Conservation (phyloP, 2,329 filamentous ascomycete genomes). For the Chaetomium globosum region DNA sequence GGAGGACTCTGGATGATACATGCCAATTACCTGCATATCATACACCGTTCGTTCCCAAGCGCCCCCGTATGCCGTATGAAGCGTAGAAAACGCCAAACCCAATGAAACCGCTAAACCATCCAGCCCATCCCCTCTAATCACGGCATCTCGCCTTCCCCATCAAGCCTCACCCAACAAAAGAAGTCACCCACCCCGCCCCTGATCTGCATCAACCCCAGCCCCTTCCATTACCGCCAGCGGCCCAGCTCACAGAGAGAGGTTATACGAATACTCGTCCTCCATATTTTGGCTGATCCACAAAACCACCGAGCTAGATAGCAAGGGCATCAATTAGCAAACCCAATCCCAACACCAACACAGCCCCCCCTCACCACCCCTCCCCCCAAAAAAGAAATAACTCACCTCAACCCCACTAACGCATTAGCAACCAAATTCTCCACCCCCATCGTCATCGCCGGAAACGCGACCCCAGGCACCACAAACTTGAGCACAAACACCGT, state of each 20-base stretch:
- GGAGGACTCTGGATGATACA: constrained; percentile 2
- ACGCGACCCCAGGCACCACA: constrained; percentile 58
- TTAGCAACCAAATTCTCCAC: constrained; percentile 69
- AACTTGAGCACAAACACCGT: constrained; percentile 69
- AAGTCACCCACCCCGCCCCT: neutral
- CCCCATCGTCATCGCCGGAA: constrained; percentile 66
- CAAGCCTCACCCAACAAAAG: neutral
- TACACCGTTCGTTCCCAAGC: constrained; percentile 18
- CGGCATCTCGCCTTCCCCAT: neutral
- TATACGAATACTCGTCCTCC: constrained; percentile 72
- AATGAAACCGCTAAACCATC: constrained; percentile 6
- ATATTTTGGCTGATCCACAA: constrained; percentile 72
- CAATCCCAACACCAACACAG: neutral
- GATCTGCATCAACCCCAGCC: neutral
- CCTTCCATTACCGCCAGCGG: neutral
- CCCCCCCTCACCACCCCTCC: neutral
- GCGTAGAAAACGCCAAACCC: constrained; percentile 9
- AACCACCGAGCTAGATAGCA: constrained; percentile 58
- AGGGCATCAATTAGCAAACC: neutral
- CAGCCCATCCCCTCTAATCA: neutral
- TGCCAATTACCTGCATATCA: constrained; percentile 12
- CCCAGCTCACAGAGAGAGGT: constrained; percentile 58
- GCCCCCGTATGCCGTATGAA: constrained; percentile 7
- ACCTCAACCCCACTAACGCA: constrained; percentile 63
- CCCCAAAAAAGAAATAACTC: constrained; percentile 36